phyloP scores from a whole-genome alignment of 495 filamentous ascomycete species.

The Corynascus novoguineensis region DNA sequence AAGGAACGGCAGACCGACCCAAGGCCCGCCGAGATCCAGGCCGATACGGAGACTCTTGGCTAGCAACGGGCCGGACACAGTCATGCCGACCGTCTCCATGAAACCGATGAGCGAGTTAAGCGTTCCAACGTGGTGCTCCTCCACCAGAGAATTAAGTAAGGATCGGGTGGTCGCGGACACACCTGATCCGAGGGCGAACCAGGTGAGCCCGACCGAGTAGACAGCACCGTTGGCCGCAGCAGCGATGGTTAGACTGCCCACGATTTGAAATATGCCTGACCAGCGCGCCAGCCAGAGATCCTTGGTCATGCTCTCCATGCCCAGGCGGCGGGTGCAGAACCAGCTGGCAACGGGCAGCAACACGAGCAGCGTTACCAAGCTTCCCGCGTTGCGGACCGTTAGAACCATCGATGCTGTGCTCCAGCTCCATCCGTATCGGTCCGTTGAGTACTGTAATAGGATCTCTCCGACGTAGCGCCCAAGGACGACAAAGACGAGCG shows the following conservation, averaged over 20 bases:
- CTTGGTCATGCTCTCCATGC: conserved; percentile 22
- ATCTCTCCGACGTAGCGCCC: conserved; percentile 26
- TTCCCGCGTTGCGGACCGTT: conserved; percentile 22
- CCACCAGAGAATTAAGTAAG: conserved; percentile 29
- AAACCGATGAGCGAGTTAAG: conserved; percentile 29
- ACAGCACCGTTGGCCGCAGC: conserved; percentile 19
- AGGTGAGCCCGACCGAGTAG: conserved; percentile 20
- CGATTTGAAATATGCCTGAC: conserved; percentile 14
- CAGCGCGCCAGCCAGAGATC: conserved; percentile 25
- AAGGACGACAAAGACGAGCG: conserved; percentile 23
- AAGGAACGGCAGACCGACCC: conserved; percentile 30
- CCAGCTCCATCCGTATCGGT: conserved; percentile 32
- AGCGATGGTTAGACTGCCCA: conserved; percentile 22
- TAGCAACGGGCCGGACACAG: conserved; percentile 26
- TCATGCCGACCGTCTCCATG: conserved; percentile 27
- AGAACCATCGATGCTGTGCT: conserved; percentile 24
- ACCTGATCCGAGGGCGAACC: conserved; percentile 24
- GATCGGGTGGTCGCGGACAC: conserved; percentile 19
- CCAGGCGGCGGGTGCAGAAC: conserved; percentile 19
- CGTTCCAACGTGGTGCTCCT: conserved; percentile 32
- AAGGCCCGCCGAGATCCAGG: conserved; percentile 21
- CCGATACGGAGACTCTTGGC: conserved; percentile 27
- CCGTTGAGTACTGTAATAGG: conserved; percentile 32
- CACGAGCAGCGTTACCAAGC: conserved; percentile 22
- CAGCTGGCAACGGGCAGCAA: conserved; percentile 25